Conservation (phyloP, 371 early-diverging fungal species). For the Saksenaea vasiformis region DNA sequence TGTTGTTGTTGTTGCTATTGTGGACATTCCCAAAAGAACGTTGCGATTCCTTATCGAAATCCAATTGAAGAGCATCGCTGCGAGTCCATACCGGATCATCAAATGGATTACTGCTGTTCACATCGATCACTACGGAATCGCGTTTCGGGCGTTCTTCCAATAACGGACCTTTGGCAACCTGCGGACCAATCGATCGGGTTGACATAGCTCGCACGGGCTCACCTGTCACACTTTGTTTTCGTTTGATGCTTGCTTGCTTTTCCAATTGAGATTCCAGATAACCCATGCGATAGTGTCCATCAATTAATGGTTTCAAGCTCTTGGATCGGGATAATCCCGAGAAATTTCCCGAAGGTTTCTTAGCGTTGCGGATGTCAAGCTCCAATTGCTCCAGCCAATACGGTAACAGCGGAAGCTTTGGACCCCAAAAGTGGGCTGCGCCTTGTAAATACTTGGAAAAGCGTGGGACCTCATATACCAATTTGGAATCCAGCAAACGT, state of each 20-base stretch:
- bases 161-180: not conserved
- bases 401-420: slow-evolving; percentile 85
- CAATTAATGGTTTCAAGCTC: slow-evolving; percentile 45
- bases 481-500: slow-evolving; percentile 81
- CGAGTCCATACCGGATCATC: slow-evolving; percentile 43
- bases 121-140: slow-evolving; percentile 5
- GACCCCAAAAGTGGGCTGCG: slow-evolving; percentile 84
- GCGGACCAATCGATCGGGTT: not conserved
- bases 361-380: slow-evolving; percentile 81
- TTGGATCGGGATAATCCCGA: slow-evolving; percentile 41
- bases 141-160: slow-evolving; percentile 4
- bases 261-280: slow-evolving; percentile 49
- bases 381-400: slow-evolving; percentile 96
- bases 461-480: slow-evolving; percentile 97
- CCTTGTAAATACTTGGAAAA: slow-evolving; percentile 99
- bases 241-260: slow-evolving; percentile 27
- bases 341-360: slow-evolving; percentile 28
- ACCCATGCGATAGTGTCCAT: slow-evolving; percentile 47
- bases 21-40: not conserved
- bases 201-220: not conserved
- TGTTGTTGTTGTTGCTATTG: slow-evolving; percentile 3
- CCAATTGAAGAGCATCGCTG: slow-evolving; percentile 10
- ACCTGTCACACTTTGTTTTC: slow-evolving; percentile 14
- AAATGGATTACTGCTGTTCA: slow-evolving; percentile 32
- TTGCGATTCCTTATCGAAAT: slow-evolving; percentile 14